A percentile compares a stretch with the other conserved stretches of the same genome.
Evolutionary conservation across 2,329 filamentous ascomycete species (phyloP).

Genomic region (Fusarium anguioides): DNA sequence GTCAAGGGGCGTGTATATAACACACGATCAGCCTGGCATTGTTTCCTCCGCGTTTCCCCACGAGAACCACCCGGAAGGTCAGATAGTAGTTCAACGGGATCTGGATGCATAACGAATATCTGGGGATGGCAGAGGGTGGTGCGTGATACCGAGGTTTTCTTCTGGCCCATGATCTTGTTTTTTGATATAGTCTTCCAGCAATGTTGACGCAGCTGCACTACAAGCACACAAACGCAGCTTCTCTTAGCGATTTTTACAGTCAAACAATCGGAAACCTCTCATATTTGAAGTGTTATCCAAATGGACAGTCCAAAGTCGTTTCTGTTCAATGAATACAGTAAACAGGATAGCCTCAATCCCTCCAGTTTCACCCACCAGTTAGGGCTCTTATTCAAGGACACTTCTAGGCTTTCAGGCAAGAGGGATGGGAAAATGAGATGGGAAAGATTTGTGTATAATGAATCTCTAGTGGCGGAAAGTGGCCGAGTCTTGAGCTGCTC

Average conservation of each 20-base stretch:
- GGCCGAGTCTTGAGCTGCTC: conserved; percentile 22
- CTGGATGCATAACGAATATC: conserved; percentile 15
- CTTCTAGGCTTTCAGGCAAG: too few species aligned
- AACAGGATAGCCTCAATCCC: too few species aligned
- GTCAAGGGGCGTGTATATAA: conserved; percentile 10
- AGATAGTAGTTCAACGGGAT: conserved; percentile 22
- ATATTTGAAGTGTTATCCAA: neutral
- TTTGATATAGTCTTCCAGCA: conserved; percentile 5
- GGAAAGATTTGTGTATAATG: too few species aligned
- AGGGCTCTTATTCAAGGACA: too few species aligned
- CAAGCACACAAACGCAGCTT: conserved; percentile 12
- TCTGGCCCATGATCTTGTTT: conserved; percentile 6
- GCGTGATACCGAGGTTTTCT: conserved; percentile 2
- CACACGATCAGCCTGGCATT: neutral
- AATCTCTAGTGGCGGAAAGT: conserved; percentile 26
- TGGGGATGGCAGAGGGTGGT: conserved; percentile 4
- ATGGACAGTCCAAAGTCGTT: neutral
- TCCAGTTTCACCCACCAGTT: too few species aligned
- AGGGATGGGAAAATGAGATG: too few species aligned
- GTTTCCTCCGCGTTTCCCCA: conserved; percentile 26
- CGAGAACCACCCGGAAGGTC: conserved; percentile 33
- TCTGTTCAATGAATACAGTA: neutral
- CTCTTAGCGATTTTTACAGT: neutral
- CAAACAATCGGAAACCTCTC: neutral
- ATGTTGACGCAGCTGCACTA: neutral